Conservation (phyloP, 1,284 basidiomycete species). For the Apiotrichum domesticum region DNA sequence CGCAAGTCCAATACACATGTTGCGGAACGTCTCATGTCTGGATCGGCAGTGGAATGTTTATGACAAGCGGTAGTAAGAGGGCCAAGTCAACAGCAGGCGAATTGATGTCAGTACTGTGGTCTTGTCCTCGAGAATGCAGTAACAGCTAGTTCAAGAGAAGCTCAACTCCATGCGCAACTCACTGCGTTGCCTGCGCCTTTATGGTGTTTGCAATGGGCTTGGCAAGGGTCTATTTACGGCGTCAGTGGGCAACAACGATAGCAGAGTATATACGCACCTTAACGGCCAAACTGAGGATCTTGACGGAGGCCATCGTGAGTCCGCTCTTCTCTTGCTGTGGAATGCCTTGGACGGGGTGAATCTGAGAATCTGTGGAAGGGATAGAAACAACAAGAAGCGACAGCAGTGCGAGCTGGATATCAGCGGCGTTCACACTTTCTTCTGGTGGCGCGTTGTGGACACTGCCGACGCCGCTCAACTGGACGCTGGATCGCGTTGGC, state of each 20-base stretch:
- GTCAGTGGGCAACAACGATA: background rate
- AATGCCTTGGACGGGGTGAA: too few species aligned
- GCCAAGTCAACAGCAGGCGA: background rate
- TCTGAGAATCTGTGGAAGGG: too few species aligned
- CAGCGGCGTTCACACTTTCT: too few species aligned
- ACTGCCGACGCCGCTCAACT: too few species aligned
- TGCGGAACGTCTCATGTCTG: slow-evolving; percentile 72
- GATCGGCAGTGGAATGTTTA: background rate
- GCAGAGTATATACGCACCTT: slow-evolving; percentile 51
- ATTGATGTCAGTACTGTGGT: background rate
- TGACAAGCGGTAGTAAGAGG: background rate
- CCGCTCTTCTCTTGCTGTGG: background rate
- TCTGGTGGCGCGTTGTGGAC: too few species aligned
- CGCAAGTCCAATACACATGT: slow-evolving; percentile 68
- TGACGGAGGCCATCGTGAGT: slow-evolving; percentile 58
- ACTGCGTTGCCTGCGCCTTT: slow-evolving; percentile 74
- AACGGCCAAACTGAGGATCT: slow-evolving; percentile 61
- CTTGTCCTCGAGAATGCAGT: too few species aligned
- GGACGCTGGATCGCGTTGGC: too few species aligned
- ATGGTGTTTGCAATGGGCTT: slow-evolving; percentile 73
- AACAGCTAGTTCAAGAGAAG: too few species aligned
- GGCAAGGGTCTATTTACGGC: slow-evolving; percentile 60
- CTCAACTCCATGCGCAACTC: slow-evolving; percentile 30
- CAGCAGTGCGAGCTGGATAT: too few species aligned
- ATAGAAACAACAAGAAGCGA: too few species aligned